Conservation (phyloP, 1,139 yeast genomes). For the Blastobotrys niveus region DNA sequence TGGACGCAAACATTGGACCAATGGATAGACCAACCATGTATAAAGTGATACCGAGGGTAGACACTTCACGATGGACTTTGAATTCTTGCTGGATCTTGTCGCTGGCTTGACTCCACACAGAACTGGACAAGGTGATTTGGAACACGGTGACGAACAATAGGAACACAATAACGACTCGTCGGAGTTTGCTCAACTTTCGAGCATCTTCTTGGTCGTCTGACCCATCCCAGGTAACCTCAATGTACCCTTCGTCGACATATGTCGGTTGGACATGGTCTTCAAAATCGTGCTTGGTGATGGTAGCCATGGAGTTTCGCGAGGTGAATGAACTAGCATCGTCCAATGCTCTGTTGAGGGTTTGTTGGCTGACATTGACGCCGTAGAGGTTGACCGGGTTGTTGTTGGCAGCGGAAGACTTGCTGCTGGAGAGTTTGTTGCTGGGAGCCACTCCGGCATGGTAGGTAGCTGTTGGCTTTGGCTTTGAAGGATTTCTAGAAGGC, state of each 20-base stretch:
- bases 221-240: constrained; percentile 15
- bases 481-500: too few relatives aligned
- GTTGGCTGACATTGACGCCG: constrained; percentile 1
- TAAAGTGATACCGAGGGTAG: constrained; percentile 51
- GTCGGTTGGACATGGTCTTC: too few relatives aligned
- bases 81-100: constrained; percentile 5
- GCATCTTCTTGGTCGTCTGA: constrained; percentile 12
- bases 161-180: constrained; percentile 9
- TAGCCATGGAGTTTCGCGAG: background rate
- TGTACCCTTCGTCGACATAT: background rate
- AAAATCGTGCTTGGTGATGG: background rate
- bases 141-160: constrained; percentile 8
- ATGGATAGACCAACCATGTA: constrained; percentile 60
- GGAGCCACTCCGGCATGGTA: too few relatives aligned
- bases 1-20: constrained; percentile 58
- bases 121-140: constrained; percentile 10
- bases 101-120: constrained; percentile 11
- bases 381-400: background rate
- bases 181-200: constrained; percentile 4
- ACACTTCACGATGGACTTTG: constrained; percentile 15
- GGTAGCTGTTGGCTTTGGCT: too few relatives aligned
- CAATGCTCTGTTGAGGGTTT: constrained; percentile 5
- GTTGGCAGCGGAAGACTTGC: too few relatives aligned
- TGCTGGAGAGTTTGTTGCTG: too few relatives aligned
- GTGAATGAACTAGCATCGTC: constrained; percentile 8